A percentile compares a stretch with the other conserved stretches of the same genome.
These are phyloP conservation scores for Verticillium albo-atrum DNA, from an alignment of 2,329 filamentous ascomycete species.

Conservation along the genomic window DNA sequence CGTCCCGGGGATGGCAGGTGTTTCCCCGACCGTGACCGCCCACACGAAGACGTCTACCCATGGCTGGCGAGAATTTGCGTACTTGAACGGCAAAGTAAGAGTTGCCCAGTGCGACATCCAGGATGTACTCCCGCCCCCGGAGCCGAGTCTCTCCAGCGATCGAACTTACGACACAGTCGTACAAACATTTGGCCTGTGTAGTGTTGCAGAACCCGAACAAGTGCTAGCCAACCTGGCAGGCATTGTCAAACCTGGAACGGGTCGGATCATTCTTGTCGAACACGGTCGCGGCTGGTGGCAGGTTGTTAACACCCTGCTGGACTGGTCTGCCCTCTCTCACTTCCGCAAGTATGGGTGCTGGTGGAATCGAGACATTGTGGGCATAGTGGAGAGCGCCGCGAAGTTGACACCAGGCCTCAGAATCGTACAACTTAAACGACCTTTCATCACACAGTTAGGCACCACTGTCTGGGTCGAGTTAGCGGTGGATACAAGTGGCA, in stretches of 20 bases:
- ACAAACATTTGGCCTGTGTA: constrained; percentile 63
- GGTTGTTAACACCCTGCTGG: constrained; percentile 51
- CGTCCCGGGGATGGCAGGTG: constrained; percentile 31
- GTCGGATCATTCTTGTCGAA: constrained; percentile 58
- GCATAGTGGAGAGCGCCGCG: constrained; percentile 46
- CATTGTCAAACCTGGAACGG: constrained; percentile 47
- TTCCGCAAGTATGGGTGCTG: constrained; percentile 60
- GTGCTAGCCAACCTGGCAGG: constrained; percentile 51
- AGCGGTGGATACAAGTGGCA: constrained; percentile 24
- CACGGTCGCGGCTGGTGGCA: constrained; percentile 55
- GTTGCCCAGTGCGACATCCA: constrained; percentile 45
- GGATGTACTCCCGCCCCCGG: constrained; percentile 33
- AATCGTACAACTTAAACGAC: constrained; percentile 49
- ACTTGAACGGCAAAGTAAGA: constrained; percentile 38
- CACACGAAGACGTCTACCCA: not conserved
- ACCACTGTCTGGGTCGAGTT: constrained; percentile 58
- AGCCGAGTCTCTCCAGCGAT: constrained; percentile 22
- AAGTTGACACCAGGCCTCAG: constrained; percentile 47
- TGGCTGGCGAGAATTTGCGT: constrained; percentile 14
- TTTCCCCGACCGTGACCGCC: constrained; percentile 11
- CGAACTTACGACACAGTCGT: constrained; percentile 57
- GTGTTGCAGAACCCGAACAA: constrained; percentile 50
- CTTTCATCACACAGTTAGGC: constrained; percentile 48
- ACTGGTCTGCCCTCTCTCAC: constrained; percentile 49
- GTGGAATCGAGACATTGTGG: constrained; percentile 63